Evolutionary conservation across 768 basidiomycete genomes (phyloP).

Genomic region (Lactarius tabidus): DNA sequence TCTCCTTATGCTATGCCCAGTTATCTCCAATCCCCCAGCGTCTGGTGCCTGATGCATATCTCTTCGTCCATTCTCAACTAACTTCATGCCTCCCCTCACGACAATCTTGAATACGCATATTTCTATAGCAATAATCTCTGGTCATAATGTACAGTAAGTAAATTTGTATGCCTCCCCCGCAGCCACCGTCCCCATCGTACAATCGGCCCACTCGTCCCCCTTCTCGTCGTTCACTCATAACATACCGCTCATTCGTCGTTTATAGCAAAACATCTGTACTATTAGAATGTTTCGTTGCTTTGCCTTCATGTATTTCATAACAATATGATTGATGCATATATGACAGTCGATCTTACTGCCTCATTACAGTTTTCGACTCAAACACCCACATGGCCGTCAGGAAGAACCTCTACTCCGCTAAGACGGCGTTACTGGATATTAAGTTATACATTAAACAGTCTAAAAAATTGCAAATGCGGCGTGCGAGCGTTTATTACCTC

Average conservation of each 20-base stretch:
- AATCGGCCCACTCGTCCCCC: background rate
- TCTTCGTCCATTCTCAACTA: background rate
- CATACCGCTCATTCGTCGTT: background rate
- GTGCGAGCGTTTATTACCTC: background rate
- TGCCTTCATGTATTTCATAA: background rate
- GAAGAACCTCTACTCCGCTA: background rate
- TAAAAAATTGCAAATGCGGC: no score
- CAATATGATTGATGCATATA: background rate
- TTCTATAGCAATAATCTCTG: background rate
- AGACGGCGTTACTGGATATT: background rate
- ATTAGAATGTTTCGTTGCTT: background rate
- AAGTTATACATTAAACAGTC: no score
- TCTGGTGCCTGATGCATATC: background rate
- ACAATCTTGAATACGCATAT: background rate
- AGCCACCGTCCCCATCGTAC: no score
- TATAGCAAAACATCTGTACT: background rate
- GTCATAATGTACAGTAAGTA: background rate
- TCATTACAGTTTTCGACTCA: background rate
- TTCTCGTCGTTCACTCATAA: background rate
- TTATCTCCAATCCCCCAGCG: background rate
- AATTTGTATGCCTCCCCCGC: background rate
- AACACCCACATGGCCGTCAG: background rate
- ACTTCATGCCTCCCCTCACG: background rate
- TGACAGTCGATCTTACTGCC: no score
- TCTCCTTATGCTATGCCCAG: background rate